These are phyloP conservation scores for Coniochaeta hoffmannii DNA, from an alignment of 2,329 filamentous ascomycete genomes.

Conservation along the genomic window DNA sequence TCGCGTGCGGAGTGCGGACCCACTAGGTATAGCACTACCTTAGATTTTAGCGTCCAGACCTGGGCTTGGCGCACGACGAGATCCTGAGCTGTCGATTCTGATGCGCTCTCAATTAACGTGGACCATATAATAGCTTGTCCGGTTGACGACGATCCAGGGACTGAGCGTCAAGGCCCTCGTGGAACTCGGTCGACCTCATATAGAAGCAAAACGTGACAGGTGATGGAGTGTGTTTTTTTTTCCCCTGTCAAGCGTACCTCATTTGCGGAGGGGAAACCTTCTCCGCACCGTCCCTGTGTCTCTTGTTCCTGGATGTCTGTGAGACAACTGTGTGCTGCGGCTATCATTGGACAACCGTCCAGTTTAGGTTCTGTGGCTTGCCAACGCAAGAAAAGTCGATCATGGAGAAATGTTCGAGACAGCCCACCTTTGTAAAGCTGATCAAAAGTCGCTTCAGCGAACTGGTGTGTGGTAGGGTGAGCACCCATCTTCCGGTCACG, in stretches of 20 bases:
- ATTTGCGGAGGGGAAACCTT: background rate
- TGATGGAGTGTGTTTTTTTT: background rate
- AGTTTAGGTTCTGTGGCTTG: background rate
- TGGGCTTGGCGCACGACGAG: too few relatives aligned
- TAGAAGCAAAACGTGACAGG: background rate
- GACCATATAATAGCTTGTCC: background rate
- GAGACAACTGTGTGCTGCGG: background rate
- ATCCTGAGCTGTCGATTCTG: background rate
- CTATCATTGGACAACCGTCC: background rate
- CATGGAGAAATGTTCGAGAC: background rate
- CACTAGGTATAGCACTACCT: too few relatives aligned
- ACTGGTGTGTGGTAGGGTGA: background rate
- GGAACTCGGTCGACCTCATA: background rate
- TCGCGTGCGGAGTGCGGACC: background rate
- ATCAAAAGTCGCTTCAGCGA: background rate
- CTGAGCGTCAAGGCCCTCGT: background rate
- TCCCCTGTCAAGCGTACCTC: background rate
- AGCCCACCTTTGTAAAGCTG: background rate
- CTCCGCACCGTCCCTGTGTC: background rate
- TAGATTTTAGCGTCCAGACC: too few relatives aligned
- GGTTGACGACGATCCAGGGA: background rate
- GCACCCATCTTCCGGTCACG: background rate
- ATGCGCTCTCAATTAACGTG: background rate
- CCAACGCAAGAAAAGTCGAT: background rate
- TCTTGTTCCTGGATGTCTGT: background rate